Evolutionary conservation across 331 rosid species (phyloP).

Genomic region (Cydonia oblonga): DNA sequence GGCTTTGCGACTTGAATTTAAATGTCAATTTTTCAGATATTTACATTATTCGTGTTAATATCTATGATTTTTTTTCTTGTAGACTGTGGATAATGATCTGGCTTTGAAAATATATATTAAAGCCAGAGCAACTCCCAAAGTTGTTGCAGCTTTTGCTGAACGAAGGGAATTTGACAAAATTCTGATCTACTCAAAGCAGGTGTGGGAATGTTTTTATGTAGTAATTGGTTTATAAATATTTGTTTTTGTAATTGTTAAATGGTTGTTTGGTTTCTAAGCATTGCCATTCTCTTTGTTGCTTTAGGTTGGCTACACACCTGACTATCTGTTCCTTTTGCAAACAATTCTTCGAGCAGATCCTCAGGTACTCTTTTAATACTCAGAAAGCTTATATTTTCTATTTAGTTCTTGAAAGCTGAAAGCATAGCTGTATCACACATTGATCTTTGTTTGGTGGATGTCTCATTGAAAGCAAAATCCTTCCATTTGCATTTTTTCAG

Average conservation of each 20-base stretch:
- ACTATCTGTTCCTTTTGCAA: slow-evolving; percentile 92
- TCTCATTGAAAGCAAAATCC: neutral
- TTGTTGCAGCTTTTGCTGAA: slow-evolving; percentile 91
- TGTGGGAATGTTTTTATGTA: slow-evolving; percentile 7
- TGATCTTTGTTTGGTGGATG: neutral
- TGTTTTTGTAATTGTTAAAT: neutral
- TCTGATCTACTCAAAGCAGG: slow-evolving; percentile 87
- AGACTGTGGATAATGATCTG: slow-evolving; percentile 86
- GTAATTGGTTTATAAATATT: neutral
- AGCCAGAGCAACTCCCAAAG: slow-evolving; percentile 93
- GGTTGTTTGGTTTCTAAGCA: slow-evolving; percentile 5
- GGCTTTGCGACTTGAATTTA: slow-evolving; percentile 11
- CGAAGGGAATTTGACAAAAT: slow-evolving; percentile 88
- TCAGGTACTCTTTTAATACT: slow-evolving; percentile 46
- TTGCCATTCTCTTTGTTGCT: slow-evolving; percentile 21
- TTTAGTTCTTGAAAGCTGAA: neutral
- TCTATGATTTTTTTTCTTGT: slow-evolving; percentile 17
- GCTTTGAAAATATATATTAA: slow-evolving; percentile 82
- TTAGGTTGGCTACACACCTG: slow-evolving; percentile 96
- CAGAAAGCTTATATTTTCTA: neutral
- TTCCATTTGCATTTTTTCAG: neutral
- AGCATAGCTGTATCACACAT: neutral
- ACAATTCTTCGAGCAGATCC: slow-evolving; percentile 96
- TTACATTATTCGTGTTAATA: neutral
- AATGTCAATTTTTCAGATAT: neutral